phyloP scores from a whole-genome alignment of 2,329 filamentous ascomycete genomes.

The Ceratocystis colombiana region DNA sequence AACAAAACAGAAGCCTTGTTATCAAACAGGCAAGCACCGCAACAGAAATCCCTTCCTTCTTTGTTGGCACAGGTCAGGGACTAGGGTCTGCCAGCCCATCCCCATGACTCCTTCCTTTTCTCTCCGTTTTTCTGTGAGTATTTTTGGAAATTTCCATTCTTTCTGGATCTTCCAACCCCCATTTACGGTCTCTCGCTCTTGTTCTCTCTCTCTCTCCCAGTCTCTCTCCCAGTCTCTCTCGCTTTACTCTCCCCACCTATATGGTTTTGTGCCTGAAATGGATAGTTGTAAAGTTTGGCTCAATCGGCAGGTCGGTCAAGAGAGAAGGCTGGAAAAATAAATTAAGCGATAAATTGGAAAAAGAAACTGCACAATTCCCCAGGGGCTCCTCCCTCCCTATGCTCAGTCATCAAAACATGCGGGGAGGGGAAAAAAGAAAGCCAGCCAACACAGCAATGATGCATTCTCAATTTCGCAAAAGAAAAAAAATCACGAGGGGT shows the following conservation, averaged over 20 bases:
- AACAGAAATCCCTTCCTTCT: background rate
- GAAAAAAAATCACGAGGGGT: background rate
- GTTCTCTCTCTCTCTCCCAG: background rate
- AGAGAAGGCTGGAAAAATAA: slow-evolving; percentile 3
- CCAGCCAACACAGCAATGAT: background rate
- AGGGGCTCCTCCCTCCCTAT: background rate
- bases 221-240: background rate
- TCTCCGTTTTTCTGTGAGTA: background rate
- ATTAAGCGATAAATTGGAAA: background rate
- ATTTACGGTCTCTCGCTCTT: background rate
- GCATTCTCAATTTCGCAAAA: background rate
- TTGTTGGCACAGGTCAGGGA: slow-evolving; percentile 10
- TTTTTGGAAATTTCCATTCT: slow-evolving; percentile 1
- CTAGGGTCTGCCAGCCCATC: background rate
- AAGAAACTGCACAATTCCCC: background rate
- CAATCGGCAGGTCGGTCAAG: background rate
- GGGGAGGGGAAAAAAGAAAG: background rate
- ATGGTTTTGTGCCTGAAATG: background rate
- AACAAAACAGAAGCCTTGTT: background rate
- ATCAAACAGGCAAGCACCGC: background rate
- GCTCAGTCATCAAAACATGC: background rate
- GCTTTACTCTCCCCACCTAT: background rate
- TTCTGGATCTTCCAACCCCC: background rate
- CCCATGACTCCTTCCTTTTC: slow-evolving; percentile 1
- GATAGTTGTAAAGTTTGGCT: slow-evolving; percentile 1